A percentile compares a stretch with the other conserved stretches of the same genome.
Evolutionary conservation across 1,284 basidiomycete species (phyloP).

Genomic region (Trichosporon sp.): DNA sequence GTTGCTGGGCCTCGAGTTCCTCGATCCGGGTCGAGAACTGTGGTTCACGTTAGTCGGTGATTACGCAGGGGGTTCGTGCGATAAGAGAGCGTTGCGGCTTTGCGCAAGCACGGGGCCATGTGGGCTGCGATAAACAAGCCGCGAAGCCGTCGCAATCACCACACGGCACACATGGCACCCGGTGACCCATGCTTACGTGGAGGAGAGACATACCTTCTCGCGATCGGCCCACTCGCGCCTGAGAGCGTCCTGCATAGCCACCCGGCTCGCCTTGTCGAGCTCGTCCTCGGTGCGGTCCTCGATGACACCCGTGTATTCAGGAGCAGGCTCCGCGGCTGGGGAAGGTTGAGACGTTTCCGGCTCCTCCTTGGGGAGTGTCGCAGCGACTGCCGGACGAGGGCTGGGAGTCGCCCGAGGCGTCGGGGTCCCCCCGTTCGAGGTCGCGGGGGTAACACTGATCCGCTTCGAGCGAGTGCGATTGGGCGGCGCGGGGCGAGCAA

Average conservation of each 20-base stretch:
- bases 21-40: conserved; percentile 18
- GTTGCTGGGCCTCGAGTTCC: conserved; percentile 11
- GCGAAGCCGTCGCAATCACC: background rate
- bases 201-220: conserved; percentile 32
- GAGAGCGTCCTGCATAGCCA: conserved; percentile 32
- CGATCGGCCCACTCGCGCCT: conserved; percentile 32
- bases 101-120: background rate
- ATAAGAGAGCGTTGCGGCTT: background rate
- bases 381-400: background rate
- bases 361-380: background rate
- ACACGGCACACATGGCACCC: background rate
- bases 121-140: background rate
- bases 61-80: background rate
- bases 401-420: background rate
- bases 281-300: conserved; percentile 37
- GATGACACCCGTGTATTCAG: conserved; percentile 14
- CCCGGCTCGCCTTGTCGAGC: conserved; percentile 26
- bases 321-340: background rate
- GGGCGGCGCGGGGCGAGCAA: conserved; percentile 14
- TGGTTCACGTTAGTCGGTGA: background rate
- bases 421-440: background rate
- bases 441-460: background rate
- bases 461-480: conserved; percentile 16
- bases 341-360: background rate
- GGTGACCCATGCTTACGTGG: background rate